Percentiles rank a stretch among this genome's conserved stretches.
Conservation (phyloP, 2,329 filamentous ascomycete genomes). For the Diaporthe eres region DNA sequence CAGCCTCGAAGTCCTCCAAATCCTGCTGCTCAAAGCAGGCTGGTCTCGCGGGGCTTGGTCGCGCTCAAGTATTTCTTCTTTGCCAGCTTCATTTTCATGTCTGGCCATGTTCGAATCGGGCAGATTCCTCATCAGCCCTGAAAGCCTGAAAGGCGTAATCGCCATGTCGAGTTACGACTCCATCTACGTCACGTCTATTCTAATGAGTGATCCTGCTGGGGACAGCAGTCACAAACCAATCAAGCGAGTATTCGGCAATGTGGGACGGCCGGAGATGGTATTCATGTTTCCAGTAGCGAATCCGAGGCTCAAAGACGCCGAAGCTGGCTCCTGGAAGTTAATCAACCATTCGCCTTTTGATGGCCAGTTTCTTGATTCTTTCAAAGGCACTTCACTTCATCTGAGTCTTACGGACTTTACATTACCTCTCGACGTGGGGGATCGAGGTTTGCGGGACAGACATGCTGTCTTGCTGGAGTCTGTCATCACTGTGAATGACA, state of each 20-base stretch:
- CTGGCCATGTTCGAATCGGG: neutral
- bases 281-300: neutral
- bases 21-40: neutral
- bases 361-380: neutral
- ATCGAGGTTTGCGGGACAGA: neutral
- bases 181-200: neutral
- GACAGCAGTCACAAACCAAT: neutral
- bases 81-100: neutral
- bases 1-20: neutral
- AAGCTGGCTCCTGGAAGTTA: neutral
- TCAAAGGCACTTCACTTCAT: neutral
- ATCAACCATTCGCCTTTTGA: neutral
- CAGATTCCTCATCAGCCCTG: rapidly evolving
- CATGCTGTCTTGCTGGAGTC: neutral
- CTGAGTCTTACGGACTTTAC: neutral
- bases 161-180: neutral
- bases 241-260: neutral
- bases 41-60: neutral
- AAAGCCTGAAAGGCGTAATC: neutral
- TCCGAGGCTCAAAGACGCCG: neutral
- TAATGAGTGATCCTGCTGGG: neutral
- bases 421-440: neutral
- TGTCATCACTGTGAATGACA: neutral
- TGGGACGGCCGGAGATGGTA: neutral
- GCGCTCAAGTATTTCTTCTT: too few species aligned